These are phyloP conservation scores for Didymella arachidicola DNA, from an alignment of 2,329 filamentous ascomycete species.

Conservation along the genomic window DNA sequence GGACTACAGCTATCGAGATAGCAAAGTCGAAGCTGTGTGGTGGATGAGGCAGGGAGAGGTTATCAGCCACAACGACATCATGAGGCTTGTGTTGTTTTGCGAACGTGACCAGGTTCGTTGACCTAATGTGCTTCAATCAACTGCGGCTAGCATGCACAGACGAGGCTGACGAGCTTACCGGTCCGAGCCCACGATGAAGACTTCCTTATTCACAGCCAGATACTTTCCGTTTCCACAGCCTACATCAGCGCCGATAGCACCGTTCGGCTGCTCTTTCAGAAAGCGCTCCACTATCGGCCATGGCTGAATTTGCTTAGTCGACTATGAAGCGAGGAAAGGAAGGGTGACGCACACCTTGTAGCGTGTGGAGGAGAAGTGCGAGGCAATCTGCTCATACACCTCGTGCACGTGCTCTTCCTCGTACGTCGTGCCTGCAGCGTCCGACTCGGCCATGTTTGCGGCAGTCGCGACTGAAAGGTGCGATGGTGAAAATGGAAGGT, in stretches of 20 bases:
- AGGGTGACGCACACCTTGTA: slow-evolving; percentile 64
- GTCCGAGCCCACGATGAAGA: slow-evolving; percentile 87
- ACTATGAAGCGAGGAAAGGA: slow-evolving; percentile 9
- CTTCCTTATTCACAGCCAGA: slow-evolving; percentile 75
- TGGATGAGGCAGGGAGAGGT: slow-evolving; percentile 81
- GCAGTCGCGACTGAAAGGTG: background rate
- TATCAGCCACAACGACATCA: slow-evolving; percentile 80
- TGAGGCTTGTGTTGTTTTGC: slow-evolving; percentile 65
- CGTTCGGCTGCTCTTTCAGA: slow-evolving; percentile 69
- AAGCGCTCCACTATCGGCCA: slow-evolving; percentile 92
- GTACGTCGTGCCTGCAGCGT: slow-evolving; percentile 64
- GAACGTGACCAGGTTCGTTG: slow-evolving; percentile 65
- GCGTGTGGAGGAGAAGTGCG: slow-evolving; percentile 81
- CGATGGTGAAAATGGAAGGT: slow-evolving; percentile 2
- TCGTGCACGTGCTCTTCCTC: slow-evolving; percentile 88
- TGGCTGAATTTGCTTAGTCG: slow-evolving; percentile 61
- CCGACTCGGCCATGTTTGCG: slow-evolving; percentile 29
- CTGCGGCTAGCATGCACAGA: background rate
- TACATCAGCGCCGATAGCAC: slow-evolving; percentile 84
- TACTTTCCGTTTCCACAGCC: slow-evolving; percentile 99
- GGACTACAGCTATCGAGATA: slow-evolving; percentile 92
- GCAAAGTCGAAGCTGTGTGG: slow-evolving; percentile 76
- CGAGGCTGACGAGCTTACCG: slow-evolving; percentile 64
- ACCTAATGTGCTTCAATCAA: slow-evolving; percentile 52
- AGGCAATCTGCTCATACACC: slow-evolving; percentile 87